Evolutionary conservation across 2,329 filamentous ascomycete species (phyloP).

Genomic region (Fusarium subtropicale): DNA sequence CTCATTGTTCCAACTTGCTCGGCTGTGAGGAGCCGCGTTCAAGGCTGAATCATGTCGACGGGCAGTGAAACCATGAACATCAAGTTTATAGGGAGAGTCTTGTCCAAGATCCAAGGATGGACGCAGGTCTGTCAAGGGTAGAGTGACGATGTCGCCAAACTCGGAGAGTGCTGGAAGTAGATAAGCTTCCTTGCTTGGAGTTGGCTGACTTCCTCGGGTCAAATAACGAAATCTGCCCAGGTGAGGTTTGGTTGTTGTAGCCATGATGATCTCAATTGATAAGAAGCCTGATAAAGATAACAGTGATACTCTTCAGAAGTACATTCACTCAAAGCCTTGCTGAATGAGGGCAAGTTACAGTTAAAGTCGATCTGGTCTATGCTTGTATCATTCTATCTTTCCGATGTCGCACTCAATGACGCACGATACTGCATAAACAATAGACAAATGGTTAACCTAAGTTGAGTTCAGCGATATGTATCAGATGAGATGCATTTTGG

Average conservation of each 20-base stretch:
- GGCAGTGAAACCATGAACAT: constrained; percentile 1
- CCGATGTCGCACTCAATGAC: not conserved
- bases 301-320: not conserved
- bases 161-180: constrained; percentile 4
- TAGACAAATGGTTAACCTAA: too few species aligned
- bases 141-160: not conserved
- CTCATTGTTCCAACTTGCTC: constrained; percentile 7
- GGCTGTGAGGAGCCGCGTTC: not conserved
- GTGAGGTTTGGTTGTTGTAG: not conserved
- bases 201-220: not conserved
- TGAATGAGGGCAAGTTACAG: not conserved
- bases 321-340: not conserved
- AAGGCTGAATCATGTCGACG: not conserved
- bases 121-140: constrained; percentile 8
- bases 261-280: not conserved
- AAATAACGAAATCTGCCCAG: constrained; percentile 7
- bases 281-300: not conserved
- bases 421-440: not conserved
- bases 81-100: not conserved
- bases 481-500: not conserved
- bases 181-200: constrained; percentile 4
- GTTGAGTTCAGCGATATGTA: too few species aligned
- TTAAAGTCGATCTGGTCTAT: not conserved
- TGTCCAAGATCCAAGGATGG: constrained; percentile 3
- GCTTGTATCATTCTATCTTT: not conserved